Evolutionary conservation across 352 stramenopile species (phyloP).

Genomic region (Elongisporangium anandrum): DNA sequence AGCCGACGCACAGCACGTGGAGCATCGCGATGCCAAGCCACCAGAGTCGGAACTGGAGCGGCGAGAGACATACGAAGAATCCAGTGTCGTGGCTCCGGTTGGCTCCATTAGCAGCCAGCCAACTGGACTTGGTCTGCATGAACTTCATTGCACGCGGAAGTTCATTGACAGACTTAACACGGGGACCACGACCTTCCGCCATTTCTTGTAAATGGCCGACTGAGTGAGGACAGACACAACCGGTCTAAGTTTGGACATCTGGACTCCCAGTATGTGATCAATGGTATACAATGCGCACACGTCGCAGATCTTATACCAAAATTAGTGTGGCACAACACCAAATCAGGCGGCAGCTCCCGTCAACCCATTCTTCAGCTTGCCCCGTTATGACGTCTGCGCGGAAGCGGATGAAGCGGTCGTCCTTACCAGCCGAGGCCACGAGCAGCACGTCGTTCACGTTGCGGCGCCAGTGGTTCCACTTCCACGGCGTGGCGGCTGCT

Average conservation of each 20-base stretch:
- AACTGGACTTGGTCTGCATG: not conserved
- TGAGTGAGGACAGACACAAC: too few relatives aligned
- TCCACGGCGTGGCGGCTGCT: conserved; percentile 19
- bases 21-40: conserved; percentile 12
- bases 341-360: not conserved
- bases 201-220: too few relatives aligned
- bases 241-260: too few relatives aligned
- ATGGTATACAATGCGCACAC: not conserved
- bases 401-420: not conserved
- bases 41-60: conserved; percentile 4
- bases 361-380: not conserved
- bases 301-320: not conserved
- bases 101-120: too few relatives aligned
- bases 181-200: too few relatives aligned
- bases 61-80: not conserved
- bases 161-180: not conserved
- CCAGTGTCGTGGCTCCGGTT: not conserved
- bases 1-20: conserved; percentile 7
- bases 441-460: conserved; percentile 16
- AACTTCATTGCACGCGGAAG: not conserved
- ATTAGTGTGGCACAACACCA: not conserved
- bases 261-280: too few relatives aligned
- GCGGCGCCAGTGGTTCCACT: conserved; percentile 19
- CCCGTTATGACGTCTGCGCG: not conserved
- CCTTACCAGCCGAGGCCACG: not conserved